Conservation (phyloP, 306 rosid genomes). For the Crataegus laevigata region DNA sequence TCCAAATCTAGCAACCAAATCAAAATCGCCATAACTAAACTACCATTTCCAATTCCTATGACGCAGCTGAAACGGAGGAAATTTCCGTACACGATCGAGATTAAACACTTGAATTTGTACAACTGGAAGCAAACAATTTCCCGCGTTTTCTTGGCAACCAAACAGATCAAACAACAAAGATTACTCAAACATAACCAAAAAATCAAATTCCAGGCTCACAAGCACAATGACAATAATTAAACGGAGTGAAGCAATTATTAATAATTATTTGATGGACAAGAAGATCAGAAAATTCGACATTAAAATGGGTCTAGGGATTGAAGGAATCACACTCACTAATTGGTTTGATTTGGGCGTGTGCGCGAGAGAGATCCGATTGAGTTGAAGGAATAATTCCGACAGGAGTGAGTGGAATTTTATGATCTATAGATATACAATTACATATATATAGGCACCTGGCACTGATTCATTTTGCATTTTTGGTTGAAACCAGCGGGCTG, state of each 20-base stretch:
- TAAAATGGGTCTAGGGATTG: neutral
- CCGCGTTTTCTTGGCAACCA: slow-evolving; percentile 1
- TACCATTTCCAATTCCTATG: neutral
- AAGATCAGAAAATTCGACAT: neutral
- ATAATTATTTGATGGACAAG: neutral
- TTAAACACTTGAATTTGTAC: neutral
- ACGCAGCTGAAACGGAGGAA: neutral
- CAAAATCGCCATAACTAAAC: slow-evolving; percentile 2
- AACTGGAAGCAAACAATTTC: neutral
- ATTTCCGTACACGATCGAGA: neutral
- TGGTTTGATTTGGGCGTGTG: neutral
- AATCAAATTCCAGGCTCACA: neutral
- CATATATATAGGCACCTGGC: neutral
- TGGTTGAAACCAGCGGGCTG: neutral
- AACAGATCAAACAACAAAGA: slow-evolving; percentile 1
- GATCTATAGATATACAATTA: neutral
- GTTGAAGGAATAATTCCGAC: neutral
- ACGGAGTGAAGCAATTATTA: neutral
- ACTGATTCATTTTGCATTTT: neutral
- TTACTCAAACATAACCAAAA: neutral
- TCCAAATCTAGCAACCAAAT: neutral
- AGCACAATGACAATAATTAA: neutral
- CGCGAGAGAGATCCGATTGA: neutral
- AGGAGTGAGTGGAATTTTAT: neutral
- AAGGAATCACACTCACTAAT: neutral